phyloP scores from a whole-genome alignment of 805 yeast genomes.

The Brettanomyces anomalus region DNA sequence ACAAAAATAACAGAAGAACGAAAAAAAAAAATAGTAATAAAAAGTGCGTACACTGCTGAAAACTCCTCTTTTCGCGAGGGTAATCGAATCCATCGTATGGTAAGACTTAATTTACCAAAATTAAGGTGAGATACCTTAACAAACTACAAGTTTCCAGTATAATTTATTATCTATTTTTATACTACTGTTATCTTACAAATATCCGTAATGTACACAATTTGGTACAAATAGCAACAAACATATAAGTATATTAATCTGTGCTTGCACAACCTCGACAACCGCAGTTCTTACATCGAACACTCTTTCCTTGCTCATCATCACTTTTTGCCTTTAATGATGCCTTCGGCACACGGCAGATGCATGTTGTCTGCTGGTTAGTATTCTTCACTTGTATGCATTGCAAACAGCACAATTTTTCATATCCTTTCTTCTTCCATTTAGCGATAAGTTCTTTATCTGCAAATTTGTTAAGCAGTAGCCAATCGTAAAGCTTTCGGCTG shows the following conservation, averaged over 20 bases:
- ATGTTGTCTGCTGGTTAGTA: slow-evolving; percentile 56
- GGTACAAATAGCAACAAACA: neutral
- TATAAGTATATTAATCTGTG: slow-evolving; percentile 37
- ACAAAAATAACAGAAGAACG: too few species aligned
- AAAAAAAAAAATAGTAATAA: too few species aligned
- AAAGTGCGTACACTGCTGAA: too few species aligned
- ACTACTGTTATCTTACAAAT: too few species aligned
- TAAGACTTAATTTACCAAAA: too few species aligned
- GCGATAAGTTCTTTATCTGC: slow-evolving; percentile 69
- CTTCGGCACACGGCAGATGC: slow-evolving; percentile 82
- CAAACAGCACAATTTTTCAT: slow-evolving; percentile 78
- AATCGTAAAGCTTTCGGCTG: slow-evolving; percentile 58
- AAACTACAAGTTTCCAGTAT: too few species aligned
- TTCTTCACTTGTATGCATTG: slow-evolving; percentile 62
- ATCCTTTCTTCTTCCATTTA: slow-evolving; percentile 55
- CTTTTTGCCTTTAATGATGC: slow-evolving; percentile 31
- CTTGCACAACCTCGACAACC: slow-evolving; percentile 85
- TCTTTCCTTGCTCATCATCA: slow-evolving; percentile 19
- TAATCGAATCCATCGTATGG: too few species aligned
- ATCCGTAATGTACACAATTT: neutral
- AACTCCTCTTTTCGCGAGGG: too few species aligned
- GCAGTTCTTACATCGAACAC: slow-evolving; percentile 61
- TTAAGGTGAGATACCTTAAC: too few species aligned
- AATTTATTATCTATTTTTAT: too few species aligned
- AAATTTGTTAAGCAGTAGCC: slow-evolving; percentile 58